Evolutionary conservation across 2,329 filamentous ascomycete genomes (phyloP), one percentile per base, ranked within the genome.

Genomic region (Verticillium albo-atrum): DNA sequence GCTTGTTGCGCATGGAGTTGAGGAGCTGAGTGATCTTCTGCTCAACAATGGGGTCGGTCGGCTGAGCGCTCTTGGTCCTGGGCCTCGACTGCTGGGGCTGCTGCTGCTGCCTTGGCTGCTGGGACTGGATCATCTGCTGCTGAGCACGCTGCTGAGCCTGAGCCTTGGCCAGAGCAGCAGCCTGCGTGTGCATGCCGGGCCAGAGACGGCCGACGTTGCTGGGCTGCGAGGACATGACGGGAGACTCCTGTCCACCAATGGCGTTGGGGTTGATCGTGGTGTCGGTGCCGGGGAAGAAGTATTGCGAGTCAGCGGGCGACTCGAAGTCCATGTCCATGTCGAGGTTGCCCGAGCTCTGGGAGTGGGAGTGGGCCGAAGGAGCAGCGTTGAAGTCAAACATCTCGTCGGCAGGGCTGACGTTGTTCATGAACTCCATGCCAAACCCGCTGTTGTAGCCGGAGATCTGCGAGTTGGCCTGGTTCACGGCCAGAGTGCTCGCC

Each of bases 21-120:
- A 98, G 82, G 4, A 98, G 85, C 71, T 95, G 92, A 26, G 91
- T 92, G 67, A 98, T 97, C 74, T 93, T 96, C 77, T 97, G 92
- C 75, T 98, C 93, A 7, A 92, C 88, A 34, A 89, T 82, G 14
- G 89, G 88, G 68, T 92, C 89, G 12, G 83, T 77, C 15, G 80
- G 79, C 67, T 80, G 80, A 55, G 76, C 73, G 58, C 75, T 73
- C 76, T 85, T 85, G 62, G 73, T 70, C 47, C 82, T 80, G 56
- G 79, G 67, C 73, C 77, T 78, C 53, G 68, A 54, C 68, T 76
- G 74, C 68, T 74, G 68, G 58, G 71, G 69, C 68, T 79, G 75
- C 59, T 74, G 72, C 62, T 82, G 81, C 64, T 87, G 73, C 42
- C 42, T 47, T 23, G 7, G 42, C 64, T 80, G 69, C 63, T 77